Conservation (phyloP, 768 basidiomycete species). For the Rhizopogon vinicolor region DNA sequence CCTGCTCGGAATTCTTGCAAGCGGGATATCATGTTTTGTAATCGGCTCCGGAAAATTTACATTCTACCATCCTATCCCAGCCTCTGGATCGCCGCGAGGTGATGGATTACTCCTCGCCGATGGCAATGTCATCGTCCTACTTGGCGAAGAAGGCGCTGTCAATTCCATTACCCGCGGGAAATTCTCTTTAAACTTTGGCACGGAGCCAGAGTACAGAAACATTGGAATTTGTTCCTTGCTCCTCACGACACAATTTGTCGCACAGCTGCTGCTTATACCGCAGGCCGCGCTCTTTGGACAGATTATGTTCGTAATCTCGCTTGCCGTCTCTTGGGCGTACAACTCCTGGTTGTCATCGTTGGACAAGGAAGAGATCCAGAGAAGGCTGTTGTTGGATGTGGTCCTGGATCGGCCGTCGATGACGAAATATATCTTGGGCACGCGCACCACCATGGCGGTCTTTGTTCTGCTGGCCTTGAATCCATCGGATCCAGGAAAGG, state of each 20-base stretch:
- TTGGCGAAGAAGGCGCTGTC: conserved; percentile 25
- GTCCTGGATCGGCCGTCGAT: conserved; percentile 19
- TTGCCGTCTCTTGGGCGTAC: conserved; percentile 31
- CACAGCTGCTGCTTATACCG: conserved; percentile 30
- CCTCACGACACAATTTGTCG: conserved; percentile 28
- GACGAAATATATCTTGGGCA: conserved; percentile 21
- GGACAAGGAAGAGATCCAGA: conserved; percentile 30
- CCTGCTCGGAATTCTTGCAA: conserved; percentile 27
- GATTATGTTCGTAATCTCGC: conserved; percentile 28
- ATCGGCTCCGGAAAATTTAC: conserved; percentile 27
- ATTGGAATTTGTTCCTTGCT: conserved; percentile 28
- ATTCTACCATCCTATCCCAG: conserved; percentile 21
- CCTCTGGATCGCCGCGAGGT: conserved; percentile 21
- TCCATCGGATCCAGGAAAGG: conserved; percentile 14
- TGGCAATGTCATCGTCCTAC: conserved; percentile 23
- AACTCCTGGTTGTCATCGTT: conserved; percentile 32
- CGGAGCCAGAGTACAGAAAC: conserved; percentile 19
- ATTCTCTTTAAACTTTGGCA: conserved; percentile 23
- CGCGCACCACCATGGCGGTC: conserved; percentile 20
- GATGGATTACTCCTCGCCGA: conserved; percentile 24
- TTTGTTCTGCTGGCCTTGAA: conserved; percentile 19
- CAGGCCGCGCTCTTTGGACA: conserved; percentile 30
- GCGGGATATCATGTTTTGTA: conserved; percentile 26
- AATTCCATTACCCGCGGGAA: conserved; percentile 27
- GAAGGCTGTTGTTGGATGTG: conserved; percentile 15